phyloP scores from a whole-genome alignment of 176 grass and related monocot genomes.

The Hordeum vulgare region DNA sequence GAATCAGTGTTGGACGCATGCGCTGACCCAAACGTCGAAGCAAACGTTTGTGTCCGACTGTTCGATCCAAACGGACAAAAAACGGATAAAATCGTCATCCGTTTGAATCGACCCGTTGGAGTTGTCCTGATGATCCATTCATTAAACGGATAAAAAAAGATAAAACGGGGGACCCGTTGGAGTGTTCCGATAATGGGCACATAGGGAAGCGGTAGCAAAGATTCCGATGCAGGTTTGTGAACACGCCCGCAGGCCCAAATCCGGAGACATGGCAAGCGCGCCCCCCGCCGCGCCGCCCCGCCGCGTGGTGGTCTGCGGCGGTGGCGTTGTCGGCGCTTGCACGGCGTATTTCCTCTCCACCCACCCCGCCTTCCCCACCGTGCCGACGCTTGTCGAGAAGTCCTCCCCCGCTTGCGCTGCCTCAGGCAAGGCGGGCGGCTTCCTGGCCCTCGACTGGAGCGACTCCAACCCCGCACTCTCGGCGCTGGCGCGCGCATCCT shows the following conservation, averaged over 20 bases:
- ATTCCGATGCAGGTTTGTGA: too few relatives aligned
- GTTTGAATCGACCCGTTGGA: too few relatives aligned
- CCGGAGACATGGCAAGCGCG: background rate
- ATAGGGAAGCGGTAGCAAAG: too few relatives aligned
- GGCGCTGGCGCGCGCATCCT: slow-evolving; percentile 63
- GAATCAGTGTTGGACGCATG: too few relatives aligned
- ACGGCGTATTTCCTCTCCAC: slow-evolving; percentile 80
- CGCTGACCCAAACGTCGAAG: too few relatives aligned
- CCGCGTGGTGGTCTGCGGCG: slow-evolving; percentile 73
- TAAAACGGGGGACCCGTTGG: too few relatives aligned
- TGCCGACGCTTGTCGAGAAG: slow-evolving; percentile 58
- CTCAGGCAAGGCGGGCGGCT: slow-evolving; percentile 80
- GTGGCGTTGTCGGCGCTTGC: slow-evolving; percentile 76
- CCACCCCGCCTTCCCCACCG: slow-evolving; percentile 21
- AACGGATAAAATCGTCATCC: too few relatives aligned
- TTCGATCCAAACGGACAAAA: too few relatives aligned
- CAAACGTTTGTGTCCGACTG: too few relatives aligned
- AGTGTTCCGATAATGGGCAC: too few relatives aligned
- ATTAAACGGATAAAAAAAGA: too few relatives aligned
- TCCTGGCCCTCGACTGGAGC: slow-evolving; percentile 93
- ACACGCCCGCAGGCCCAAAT: background rate
- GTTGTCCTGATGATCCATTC: too few relatives aligned
- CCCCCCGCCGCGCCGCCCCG: slow-evolving; percentile 18
- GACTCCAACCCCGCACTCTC: slow-evolving; percentile 55
- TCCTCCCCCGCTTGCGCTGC: slow-evolving; percentile 74